These are phyloP conservation scores for Pouteria campechiana DNA, from an alignment of 179 eudicot species.

Conservation along the genomic window DNA sequence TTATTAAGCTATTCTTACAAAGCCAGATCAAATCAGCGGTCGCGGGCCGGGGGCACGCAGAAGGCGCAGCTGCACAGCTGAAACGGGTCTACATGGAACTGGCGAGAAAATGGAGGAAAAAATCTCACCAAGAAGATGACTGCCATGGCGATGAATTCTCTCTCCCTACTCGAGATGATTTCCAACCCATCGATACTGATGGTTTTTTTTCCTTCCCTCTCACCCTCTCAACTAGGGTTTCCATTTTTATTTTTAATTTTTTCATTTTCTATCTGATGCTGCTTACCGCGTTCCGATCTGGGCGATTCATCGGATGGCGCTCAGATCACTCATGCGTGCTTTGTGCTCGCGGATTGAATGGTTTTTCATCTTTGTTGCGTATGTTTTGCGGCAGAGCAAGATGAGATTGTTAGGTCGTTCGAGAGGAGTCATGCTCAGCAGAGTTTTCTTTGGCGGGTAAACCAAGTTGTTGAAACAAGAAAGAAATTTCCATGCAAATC, in stretches of 20 bases:
- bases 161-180: conserved; percentile 68
- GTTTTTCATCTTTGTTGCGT: neutral
- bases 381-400: conserved; percentile 53
- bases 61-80: too few relatives aligned
- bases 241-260: neutral
- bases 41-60: too few relatives aligned
- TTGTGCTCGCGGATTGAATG: neutral
- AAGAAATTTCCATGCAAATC: neutral
- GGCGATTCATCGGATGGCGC: too few relatives aligned
- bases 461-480: neutral
- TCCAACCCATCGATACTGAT: conserved; percentile 64
- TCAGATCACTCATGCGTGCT: conserved; percentile 5
- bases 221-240: neutral
- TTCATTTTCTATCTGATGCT: neutral
- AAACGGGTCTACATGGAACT: conserved; percentile 45
- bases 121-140: conserved; percentile 6
- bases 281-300: too few relatives aligned
- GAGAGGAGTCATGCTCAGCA: conserved; percentile 56
- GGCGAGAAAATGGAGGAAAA: conserved; percentile 44
- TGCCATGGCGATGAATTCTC: conserved; percentile 30
- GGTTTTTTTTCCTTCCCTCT: conserved; percentile 37
- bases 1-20: too few relatives aligned
- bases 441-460: conserved; percentile 74
- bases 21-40: too few relatives aligned
- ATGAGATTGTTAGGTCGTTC: conserved; percentile 67